Evolutionary conservation across 208 protist species (phyloP), one percentile per base, ranked within the genome.

Genomic region (Angomonas deanei): DNA sequence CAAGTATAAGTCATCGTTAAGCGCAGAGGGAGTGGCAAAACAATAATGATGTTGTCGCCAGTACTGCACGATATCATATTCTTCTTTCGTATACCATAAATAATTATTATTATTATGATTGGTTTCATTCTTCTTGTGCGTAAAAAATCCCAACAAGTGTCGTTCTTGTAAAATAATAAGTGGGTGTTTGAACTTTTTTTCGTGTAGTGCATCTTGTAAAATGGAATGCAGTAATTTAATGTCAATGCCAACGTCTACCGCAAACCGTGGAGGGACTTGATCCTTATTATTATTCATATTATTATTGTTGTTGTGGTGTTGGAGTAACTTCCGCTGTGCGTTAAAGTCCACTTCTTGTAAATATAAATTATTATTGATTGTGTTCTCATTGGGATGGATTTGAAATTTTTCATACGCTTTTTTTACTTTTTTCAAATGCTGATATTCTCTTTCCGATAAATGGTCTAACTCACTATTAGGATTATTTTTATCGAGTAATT

Each of bases 1-100:
- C 87, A 83, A 93, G 68, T 81, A 91, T 66, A 87, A 89, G 62
- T 93, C 87, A 50, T 93, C 87, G 71, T 91, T 92, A 19, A 91
- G 66, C 61, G 91, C 91, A 4, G 68, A 64, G 0, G 88, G 88
- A 61, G 79, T 90, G 0, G 75, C 68, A 50, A 91, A 57, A 21
- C 91, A 24, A 2, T 73, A 60, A 0, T 61, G 57, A 27, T 76
- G 65, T n/a, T 42, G 52, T 17, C 64, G 33, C 86, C 88, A 95
- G 38, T 73, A 60, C n/a, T 23, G 11, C 52, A 88, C 49, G 33
- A 74, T 5, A 31, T 26, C 42, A 42, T 58, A 68, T 86, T 94
- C 17, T 80, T 42, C 36, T 15, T 42, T 15, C 36, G 36, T 42
- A n/a, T n/a, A n/a, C n/a, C n/a, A n/a, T n/a, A n/a, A n/a, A n/a